Evolutionary conservation across 305 asterid species (phyloP), one percentile per base, ranked within the genome.

Genomic region (Rubia tinctorum): DNA sequence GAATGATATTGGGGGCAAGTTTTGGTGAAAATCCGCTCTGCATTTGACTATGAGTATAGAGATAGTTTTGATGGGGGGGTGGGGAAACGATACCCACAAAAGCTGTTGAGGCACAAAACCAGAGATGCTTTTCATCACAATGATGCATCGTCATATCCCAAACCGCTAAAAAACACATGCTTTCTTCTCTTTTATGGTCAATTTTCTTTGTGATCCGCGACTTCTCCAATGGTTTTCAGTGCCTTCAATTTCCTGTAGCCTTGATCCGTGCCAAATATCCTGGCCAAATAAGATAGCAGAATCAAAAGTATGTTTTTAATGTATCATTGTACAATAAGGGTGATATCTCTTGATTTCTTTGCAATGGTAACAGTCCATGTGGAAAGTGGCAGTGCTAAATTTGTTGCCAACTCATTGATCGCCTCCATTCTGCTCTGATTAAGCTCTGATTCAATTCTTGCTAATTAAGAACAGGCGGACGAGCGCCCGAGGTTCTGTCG

Each of bases 251-350:
- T 90, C 82, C 95, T 81, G 76, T 87, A 90, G 59, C 97, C 95
- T 74, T 82, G 77, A 72, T 90, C 97, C 6, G 95, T 89, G 49
- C 95, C 93, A 60, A 90, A 90, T 79, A 90, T 81, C 93, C 97
- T 90, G 77, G 70, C 51, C 69, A 71, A 71, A 56, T 14, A 34
- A 10, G 0, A 58, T 49, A 12, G 71, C 51, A 25, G 40, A 67
- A 71, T 66, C 42, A 45, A 63, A 40, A n/a, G 12, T 44, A 43
- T 62, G 66, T 13, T 27, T 23, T 20, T 17, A 20, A 7, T 17
- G 58, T 22, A 63, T 37, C 10, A 9, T 20, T 15, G 40, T 27
- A 12, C 68, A 63, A 63, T 27, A 30, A 63, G 3, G n/a, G n/a
- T 30, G 44, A 30, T 59, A 5, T 40, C 68, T 10, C 30, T 40